These are phyloP conservation scores for Tolypocladium pustulatum DNA, from an alignment of 2,329 filamentous ascomycete genomes.

Conservation along the genomic window DNA sequence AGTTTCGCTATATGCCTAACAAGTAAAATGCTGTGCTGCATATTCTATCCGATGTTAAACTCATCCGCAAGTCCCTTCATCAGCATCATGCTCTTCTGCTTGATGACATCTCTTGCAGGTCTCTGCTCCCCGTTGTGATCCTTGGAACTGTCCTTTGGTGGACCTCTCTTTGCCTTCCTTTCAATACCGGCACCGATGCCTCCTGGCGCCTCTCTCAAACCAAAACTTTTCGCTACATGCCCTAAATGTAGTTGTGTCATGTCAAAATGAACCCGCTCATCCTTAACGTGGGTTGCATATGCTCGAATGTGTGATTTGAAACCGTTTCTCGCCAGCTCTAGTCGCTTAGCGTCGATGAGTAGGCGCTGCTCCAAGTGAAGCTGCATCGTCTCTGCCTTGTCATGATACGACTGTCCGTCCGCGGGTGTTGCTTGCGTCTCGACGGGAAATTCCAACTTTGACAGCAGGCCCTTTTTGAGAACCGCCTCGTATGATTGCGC, in stretches of 20 bases:
- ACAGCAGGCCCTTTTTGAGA: slow-evolving; percentile 55
- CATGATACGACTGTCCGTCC: slow-evolving; percentile 32
- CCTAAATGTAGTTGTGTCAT: slow-evolving; percentile 86
- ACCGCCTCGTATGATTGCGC: slow-evolving; percentile 42
- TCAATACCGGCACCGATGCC: slow-evolving; percentile 58
- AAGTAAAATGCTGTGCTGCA: not conserved
- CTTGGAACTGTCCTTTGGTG: slow-evolving; percentile 7
- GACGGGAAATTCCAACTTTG: slow-evolving; percentile 54
- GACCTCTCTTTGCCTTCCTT: slow-evolving; percentile 31
- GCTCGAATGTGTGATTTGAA: slow-evolving; percentile 90
- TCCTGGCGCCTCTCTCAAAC: slow-evolving; percentile 75
- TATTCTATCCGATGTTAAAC: slow-evolving; percentile 53
- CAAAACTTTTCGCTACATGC: slow-evolving; percentile 90
- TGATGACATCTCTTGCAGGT: slow-evolving; percentile 33
- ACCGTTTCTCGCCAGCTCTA: slow-evolving; percentile 73
- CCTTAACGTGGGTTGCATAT: slow-evolving; percentile 85
- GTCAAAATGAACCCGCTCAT: slow-evolving; percentile 80
- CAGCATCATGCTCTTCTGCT: slow-evolving; percentile 54
- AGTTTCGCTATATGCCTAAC: not conserved
- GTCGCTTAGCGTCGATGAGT: slow-evolving; percentile 50
- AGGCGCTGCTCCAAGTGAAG: slow-evolving; percentile 51
- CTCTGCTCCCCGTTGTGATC: slow-evolving; percentile 19
- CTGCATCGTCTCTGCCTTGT: slow-evolving; percentile 46
- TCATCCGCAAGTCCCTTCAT: slow-evolving; percentile 54
- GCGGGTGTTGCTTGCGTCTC: slow-evolving; percentile 48